Base-by-base conservation (phyloP, 345 rosid species). In the Aquilaria malaccensis region DNA sequence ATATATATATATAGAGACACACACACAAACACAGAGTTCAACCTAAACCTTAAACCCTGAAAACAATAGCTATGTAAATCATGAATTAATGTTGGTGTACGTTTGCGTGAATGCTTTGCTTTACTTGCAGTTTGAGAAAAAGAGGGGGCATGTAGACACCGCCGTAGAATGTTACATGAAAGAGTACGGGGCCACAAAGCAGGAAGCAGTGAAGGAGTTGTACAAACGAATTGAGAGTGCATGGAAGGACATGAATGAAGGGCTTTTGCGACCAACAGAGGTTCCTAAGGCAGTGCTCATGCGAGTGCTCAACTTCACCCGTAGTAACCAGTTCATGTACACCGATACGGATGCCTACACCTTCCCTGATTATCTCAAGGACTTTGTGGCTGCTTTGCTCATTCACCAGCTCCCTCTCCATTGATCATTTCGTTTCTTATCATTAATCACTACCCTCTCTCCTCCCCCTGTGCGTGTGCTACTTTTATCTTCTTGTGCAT, bases 191-290 rank as follows among this genome's bases (percentile, higher is more conserved):
- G 63, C 4, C 2, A 11, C 41, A 4, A 43, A 31, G 49, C 43
- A 60, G n/a, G 7, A 48, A 33, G 54, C 76, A 0, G 9, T 15
- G 3, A 14, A 56, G 4, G 74, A 54, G 22, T 11, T 78, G 0
- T 6, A 53, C 4, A 65, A 55, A 14, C 45, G n/a, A 10, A 12
- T 74, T 0, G 52, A 11, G 1, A 54, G 65, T 53, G 63, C 56
- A 1, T 78, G 78, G 78, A 70, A 73, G 11, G 67, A 60, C 15
- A 31, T 68, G 4, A 77, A 77, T n/a, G 62, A 70, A 12, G 78
- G 30, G 1, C 4, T 33, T 4, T 2, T 56, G 12, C 0, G 53
- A 9, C 55, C 61, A 0, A n/a, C 47, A 2, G 33, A 14, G 0
- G 37, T 10, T 33, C 61, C 61, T 33, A 11, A 29, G 59, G 33